Evolutionary conservation across 2,329 filamentous ascomycete species (phyloP).

Genomic region (Alternaria viburni): DNA sequence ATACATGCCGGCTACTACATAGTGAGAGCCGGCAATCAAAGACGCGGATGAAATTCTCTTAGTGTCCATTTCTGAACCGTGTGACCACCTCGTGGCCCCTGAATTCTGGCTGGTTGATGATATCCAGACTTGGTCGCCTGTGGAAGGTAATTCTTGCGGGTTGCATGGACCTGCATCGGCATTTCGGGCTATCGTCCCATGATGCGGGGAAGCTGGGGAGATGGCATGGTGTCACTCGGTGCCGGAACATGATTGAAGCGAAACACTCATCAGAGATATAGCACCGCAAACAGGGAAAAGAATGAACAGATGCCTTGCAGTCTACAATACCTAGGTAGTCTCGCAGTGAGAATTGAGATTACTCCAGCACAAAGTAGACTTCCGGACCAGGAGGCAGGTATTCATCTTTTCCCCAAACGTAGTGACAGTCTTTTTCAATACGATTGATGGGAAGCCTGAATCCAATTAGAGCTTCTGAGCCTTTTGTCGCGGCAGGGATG

Average conservation of each 20-base stretch:
- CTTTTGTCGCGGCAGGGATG: neutral
- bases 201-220: conserved; percentile 20
- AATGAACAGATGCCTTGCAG: neutral
- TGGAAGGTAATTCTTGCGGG: neutral
- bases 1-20: neutral
- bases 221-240: neutral
- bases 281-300: neutral
- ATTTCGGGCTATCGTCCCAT: conserved; percentile 18
- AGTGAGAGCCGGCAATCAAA: neutral
- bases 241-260: neutral
- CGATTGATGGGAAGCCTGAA: neutral
- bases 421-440: neutral
- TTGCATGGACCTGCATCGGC: conserved; percentile 17
- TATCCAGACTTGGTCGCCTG: neutral
- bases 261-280: neutral
- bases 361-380: neutral
- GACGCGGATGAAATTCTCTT: neutral
- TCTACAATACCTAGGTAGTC: neutral
- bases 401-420: neutral
- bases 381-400: neutral
- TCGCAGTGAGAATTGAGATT: neutral
- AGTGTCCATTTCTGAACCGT: neutral
- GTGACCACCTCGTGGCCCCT: neutral
- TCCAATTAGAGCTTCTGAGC: neutral
- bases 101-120: neutral